Evolutionary conservation across 306 rosid genomes (phyloP).

Genomic region (Quercus ilex): DNA sequence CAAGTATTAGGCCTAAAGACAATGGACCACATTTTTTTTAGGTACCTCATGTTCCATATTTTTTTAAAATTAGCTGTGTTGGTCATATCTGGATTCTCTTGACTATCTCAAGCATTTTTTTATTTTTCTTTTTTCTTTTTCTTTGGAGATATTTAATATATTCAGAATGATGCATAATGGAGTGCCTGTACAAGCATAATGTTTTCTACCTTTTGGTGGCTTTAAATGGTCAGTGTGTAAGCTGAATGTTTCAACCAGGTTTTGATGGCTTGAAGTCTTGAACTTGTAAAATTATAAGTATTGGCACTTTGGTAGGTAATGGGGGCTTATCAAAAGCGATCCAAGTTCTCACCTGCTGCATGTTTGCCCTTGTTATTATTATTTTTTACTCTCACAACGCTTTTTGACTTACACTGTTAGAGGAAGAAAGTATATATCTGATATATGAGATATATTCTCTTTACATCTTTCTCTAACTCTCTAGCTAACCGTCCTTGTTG

Average conservation of each 20-base stretch:
- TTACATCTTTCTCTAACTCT: no score
- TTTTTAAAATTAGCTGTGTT: slow-evolving; percentile 26
- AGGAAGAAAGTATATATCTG: no score
- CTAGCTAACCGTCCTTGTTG: no score
- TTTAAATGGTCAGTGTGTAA: not conserved
- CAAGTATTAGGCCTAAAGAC: slow-evolving; percentile 39
- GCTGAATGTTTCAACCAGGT: not conserved
- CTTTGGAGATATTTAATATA: slow-evolving; percentile 4
- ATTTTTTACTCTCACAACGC: no score
- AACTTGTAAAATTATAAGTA: not conserved
- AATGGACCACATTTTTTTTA: slow-evolving; percentile 32
- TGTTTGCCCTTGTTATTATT: no score
- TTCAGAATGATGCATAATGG: slow-evolving; percentile 26
- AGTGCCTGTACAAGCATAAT: not conserved
- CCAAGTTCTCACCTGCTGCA: not conserved
- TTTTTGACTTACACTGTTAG: no score
- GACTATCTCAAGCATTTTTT: slow-evolving; percentile 19
- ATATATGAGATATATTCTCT: no score
- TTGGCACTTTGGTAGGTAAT: not conserved
- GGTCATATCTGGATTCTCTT: slow-evolving; percentile 40
- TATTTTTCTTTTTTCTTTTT: slow-evolving; percentile 2
- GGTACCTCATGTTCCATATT: slow-evolving; percentile 37
- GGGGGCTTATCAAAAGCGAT: not conserved
- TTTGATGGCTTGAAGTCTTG: not conserved
- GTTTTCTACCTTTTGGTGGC: no score